phyloP scores from a whole-genome alignment of 495 filamentous ascomycete genomes.

The Annulohypoxylon stygium region DNA sequence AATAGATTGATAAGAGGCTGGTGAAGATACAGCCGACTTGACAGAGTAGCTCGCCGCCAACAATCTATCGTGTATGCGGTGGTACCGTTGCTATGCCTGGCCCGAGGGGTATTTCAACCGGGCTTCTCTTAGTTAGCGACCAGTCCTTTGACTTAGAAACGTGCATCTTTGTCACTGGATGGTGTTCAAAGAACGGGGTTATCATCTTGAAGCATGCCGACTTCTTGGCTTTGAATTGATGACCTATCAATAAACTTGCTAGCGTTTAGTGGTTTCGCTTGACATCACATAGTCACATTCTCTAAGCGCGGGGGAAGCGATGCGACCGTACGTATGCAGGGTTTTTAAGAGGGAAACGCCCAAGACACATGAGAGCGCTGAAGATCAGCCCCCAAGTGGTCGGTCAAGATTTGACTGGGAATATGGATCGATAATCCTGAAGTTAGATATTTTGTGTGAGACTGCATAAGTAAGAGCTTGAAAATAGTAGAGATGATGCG shows the following conservation, averaged over 20 bases:
- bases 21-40: not conserved
- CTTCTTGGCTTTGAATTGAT: constrained; percentile 9
- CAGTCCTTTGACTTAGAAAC: not conserved
- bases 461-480: constrained; percentile 2
- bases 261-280: constrained; percentile 34
- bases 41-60: not conserved
- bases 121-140: not conserved
- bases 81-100: not conserved
- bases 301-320: constrained; percentile 38
- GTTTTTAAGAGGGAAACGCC: constrained; percentile 13
- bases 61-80: not conserved
- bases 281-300: constrained; percentile 46
- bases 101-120: not conserved
- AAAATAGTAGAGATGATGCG: not conserved
- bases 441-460: not conserved
- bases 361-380: constrained; percentile 14
- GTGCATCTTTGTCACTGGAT: not conserved
- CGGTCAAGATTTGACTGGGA: constrained; percentile 24
- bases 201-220: constrained; percentile 4
- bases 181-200: not conserved
- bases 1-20: not conserved
- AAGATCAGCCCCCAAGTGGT: constrained; percentile 28
- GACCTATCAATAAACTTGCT: constrained; percentile 12
- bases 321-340: constrained; percentile 36
- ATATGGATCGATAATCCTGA: constrained; percentile 23